phyloP scores from a whole-genome alignment of 345 rosid species.

The Erysimum cheiranthoides region DNA sequence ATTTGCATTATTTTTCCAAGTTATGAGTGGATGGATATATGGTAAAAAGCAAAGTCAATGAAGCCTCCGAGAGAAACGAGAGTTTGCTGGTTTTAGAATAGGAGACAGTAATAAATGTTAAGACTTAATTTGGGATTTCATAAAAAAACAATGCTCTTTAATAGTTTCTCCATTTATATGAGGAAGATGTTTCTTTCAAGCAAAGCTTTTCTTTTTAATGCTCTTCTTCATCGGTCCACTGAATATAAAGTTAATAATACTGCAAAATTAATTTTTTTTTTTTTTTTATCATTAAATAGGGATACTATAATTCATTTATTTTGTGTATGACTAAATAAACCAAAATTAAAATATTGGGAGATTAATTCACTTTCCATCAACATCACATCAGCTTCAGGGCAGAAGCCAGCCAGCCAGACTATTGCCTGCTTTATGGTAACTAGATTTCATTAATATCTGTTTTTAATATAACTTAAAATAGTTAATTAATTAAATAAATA shows the following conservation, averaged over 20 bases:
- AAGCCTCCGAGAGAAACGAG: constrained; percentile 31
- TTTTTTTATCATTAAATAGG: constrained; percentile 28
- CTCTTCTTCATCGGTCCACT: constrained; percentile 40
- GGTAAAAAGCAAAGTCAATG: constrained; percentile 36
- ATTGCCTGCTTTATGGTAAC: constrained; percentile 28
- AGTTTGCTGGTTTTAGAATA: constrained; percentile 40
- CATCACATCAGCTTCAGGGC: constrained; percentile 53
- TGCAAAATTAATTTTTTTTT: constrained; percentile 8
- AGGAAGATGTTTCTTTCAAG: constrained; percentile 63
- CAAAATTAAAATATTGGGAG: neutral
- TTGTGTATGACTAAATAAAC: neutral
- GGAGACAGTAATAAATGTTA: constrained; percentile 44
- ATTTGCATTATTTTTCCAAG: neutral
- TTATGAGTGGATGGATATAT: neutral
- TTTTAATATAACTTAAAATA: neutral
- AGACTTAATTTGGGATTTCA: constrained; percentile 28
- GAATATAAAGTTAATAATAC: constrained; percentile 15
- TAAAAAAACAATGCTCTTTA: neutral
- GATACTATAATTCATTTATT: constrained; percentile 28
- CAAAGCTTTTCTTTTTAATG: constrained; percentile 50
- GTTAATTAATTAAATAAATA: neutral
- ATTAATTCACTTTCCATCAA: constrained; percentile 50
- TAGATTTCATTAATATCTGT: constrained; percentile 27
- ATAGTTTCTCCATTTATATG: constrained; percentile 38
- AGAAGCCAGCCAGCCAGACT: constrained; percentile 50